A percentile compares a stretch with the other conserved stretches of the same genome.
Evolutionary conservation across 257 asterid genomes (phyloP).

Genomic region (Solanum clarkiae): DNA sequence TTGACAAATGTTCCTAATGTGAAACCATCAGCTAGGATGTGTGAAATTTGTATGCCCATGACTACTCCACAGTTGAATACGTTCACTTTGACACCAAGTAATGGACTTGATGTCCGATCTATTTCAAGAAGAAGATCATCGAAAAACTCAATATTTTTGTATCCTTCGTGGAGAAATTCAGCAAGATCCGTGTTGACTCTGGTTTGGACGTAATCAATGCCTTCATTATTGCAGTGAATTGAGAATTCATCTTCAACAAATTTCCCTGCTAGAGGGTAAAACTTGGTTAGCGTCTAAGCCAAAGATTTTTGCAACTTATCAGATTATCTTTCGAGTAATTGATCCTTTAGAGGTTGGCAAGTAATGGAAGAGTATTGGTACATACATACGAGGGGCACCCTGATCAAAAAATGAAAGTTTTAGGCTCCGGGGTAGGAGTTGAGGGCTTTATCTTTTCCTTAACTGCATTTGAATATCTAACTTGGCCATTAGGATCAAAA

Average conservation of each 20-base stretch:
- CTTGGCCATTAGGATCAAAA: neutral
- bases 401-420: neutral
- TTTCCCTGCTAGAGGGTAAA: neutral
- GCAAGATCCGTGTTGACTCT: neutral
- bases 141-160: neutral
- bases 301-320: neutral
- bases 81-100: slow-evolving; percentile 4
- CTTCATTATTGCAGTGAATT: neutral
- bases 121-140: slow-evolving; percentile 3
- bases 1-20: slow-evolving; percentile 6
- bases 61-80: slow-evolving; percentile 17
- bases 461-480: neutral
- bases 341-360: neutral
- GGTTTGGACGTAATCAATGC: neutral
- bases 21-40: slow-evolving; percentile 7
- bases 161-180: neutral
- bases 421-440: neutral
- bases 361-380: neutral
- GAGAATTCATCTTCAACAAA: neutral
- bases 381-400: neutral
- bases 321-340: neutral
- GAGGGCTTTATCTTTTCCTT: neutral
- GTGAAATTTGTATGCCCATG: slow-evolving; percentile 7
- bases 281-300: neutral
- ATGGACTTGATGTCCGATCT: neutral